Conservation (phyloP, 2,329 filamentous ascomycete species). For the Microsporum canis region DNA sequence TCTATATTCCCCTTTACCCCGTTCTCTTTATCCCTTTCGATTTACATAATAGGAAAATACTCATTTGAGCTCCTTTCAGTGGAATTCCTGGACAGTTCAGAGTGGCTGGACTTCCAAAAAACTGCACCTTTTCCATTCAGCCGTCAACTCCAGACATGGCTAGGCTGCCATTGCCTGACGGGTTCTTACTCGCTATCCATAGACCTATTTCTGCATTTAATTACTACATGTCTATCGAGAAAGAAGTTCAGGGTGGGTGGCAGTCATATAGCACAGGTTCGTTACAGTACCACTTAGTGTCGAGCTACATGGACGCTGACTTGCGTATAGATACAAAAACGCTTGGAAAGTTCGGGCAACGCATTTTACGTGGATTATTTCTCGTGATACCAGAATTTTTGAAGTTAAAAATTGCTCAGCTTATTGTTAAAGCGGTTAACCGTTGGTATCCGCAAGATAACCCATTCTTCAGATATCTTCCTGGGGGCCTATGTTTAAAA, state of each 20-base stretch:
- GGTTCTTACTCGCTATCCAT: constrained; percentile 9
- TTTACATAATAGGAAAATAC: too few species aligned
- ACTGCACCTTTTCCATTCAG: neutral
- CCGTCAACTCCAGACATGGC: constrained; percentile 8
- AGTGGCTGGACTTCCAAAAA: neutral
- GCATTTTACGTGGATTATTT: constrained; percentile 5
- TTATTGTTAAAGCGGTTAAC: constrained; percentile 2
- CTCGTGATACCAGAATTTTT: constrained; percentile 6
- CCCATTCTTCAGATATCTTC: constrained; percentile 8
- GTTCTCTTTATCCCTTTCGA: too few species aligned
- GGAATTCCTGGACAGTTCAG: neutral
- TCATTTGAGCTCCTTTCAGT: neutral
- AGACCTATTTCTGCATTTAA: constrained; percentile 5
- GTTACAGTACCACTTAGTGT: neutral
- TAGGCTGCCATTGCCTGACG: constrained; percentile 9
- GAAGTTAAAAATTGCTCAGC: neutral
- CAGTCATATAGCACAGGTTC: neutral
- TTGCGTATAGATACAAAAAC: neutral
- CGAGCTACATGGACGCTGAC: neutral
- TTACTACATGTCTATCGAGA: constrained; percentile 5
- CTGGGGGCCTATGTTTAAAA: constrained; percentile 11
- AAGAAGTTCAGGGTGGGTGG: constrained; percentile 4
- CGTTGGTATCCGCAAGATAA: neutral
- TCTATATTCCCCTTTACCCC: neutral
- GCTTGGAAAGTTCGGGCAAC: neutral